Evolutionary conservation across 345 rosid species (phyloP).

Genomic region (Eucalyptus tenuipes): DNA sequence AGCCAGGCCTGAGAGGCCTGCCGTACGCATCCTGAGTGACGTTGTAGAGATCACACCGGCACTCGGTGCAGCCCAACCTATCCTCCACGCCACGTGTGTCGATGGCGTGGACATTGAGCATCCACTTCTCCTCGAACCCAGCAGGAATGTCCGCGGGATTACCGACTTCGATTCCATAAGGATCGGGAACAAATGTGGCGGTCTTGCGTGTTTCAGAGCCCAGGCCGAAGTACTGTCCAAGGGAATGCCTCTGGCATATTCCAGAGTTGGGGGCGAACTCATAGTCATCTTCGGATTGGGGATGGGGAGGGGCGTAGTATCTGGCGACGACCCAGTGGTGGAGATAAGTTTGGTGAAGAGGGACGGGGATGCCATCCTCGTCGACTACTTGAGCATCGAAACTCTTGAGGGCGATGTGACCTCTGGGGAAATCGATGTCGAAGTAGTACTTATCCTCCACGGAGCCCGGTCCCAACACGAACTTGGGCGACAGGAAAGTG

Average conservation of each 20-base stretch:
- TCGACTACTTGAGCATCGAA: conserved; percentile 68
- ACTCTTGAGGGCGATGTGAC: conserved; percentile 66
- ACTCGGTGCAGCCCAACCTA: conserved; percentile 67
- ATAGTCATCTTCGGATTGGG: conserved; percentile 1
- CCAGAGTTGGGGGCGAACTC: conserved; percentile 37
- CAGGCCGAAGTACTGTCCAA: conserved; percentile 56
- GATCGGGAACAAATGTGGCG: conserved; percentile 56
- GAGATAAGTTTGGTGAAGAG: conserved; percentile 79
- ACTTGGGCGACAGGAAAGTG: conserved; percentile 55
- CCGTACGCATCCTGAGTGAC: conserved; percentile 44
- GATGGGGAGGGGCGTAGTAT: conserved; percentile 5
- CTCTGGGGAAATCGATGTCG: conserved; percentile 67
- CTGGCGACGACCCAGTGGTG: conserved; percentile 78
- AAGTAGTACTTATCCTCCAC: conserved; percentile 36
- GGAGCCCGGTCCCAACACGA: conserved; percentile 70
- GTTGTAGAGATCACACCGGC: conserved; percentile 65
- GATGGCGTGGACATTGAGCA: conserved; percentile 76
- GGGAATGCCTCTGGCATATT: conserved; percentile 26
- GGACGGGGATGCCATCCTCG: conserved; percentile 49
- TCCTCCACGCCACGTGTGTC: conserved; percentile 77
- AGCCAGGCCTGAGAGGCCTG: conserved; percentile 33
- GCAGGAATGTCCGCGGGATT: conserved; percentile 49
- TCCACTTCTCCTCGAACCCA: conserved; percentile 66
- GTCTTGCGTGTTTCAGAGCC: conserved; percentile 86
- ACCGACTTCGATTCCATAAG: conserved; percentile 70